Base-by-base conservation (phyloP, 352 stramenopile species). In the Pythium brachiatum region DNA sequence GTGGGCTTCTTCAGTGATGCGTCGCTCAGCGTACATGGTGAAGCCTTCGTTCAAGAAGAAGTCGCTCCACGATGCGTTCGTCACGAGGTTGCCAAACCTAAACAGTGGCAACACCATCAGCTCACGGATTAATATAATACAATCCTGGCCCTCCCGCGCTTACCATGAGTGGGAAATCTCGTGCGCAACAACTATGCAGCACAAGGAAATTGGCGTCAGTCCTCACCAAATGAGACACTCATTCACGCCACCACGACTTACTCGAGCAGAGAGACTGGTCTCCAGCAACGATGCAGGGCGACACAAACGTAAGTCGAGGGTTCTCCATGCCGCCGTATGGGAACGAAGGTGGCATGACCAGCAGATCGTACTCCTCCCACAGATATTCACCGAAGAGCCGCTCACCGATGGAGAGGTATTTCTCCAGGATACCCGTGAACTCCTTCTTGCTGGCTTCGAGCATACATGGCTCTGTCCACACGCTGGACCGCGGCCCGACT, bases 261-360 rank as follows among this genome's bases (percentile, higher is more conserved):
- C 81, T 79, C 9, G 80, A 89, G 52, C 80, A 83, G 6, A 93
- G 73, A 3, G 86, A 95, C 43, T 88, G 80, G 27, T 95, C 86
- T 1, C 86, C 84, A n/a, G 78, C 77, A 61, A 95, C 74, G 18
- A 88, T 79, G 20, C 75, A 88, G 34, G 83, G 86, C 25, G 86
- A 93, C 53, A 91, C 70, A 52, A 91, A 97, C 11, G 91, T 97
- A 36, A 97, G 76, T 29, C 88, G 81, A 9, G 92, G 92, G 74
- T 98, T 98, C 73, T 99, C 97, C 97, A 99, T 99, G n/a, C 97
- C 97, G 34, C 97, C 97, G 72, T 99, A 99, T 0, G 88, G 86
- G 60, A 97, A 97, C n/a, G 80, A 94, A 7, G 85, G 85, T 11
- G 87, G 87, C 84, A 96, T 90, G 34, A 91, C 76, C 41, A 96